phyloP scores from a whole-genome alignment of 164 flowering plant species.

The Hamamelis virginiana region DNA sequence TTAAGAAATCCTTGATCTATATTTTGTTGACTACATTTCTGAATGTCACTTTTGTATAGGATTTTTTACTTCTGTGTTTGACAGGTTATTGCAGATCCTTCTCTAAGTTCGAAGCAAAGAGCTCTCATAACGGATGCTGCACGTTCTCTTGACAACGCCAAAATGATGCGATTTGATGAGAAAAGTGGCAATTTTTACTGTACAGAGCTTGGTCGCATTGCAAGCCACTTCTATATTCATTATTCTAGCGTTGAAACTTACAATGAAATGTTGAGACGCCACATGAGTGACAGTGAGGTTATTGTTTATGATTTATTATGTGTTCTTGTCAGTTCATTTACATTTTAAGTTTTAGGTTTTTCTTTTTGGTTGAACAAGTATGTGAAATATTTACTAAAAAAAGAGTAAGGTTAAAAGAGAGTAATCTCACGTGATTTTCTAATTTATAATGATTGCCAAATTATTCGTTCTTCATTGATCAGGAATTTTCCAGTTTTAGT shows the following conservation, averaged over 20 bases:
- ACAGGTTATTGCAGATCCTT: conserved; percentile 93
- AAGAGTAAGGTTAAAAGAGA: too few species aligned
- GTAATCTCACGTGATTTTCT: too few species aligned
- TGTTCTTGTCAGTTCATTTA: neutral
- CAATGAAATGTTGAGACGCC: conserved; percentile 91
- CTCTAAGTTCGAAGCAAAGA: conserved; percentile 83
- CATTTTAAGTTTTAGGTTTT: neutral
- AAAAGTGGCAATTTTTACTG: conserved; percentile 99
- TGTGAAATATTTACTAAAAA: neutral
- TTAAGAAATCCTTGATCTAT: neutral
- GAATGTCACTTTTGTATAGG: neutral
- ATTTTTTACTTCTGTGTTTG: conserved; percentile 5
- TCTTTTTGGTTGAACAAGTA: neutral
- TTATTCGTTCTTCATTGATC: too few species aligned
- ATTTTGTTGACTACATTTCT: neutral
- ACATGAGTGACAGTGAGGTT: conserved; percentile 98
- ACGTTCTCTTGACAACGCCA: conserved; percentile 94
- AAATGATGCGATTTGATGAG: conserved; percentile 99
- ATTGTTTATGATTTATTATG: neutral
- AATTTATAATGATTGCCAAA: too few species aligned
- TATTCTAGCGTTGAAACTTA: conserved; percentile 97
- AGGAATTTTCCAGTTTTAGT: too few species aligned
- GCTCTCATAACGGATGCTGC: conserved; percentile 91
- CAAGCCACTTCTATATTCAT: conserved; percentile 97
- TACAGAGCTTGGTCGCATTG: conserved; percentile 99